A percentile compares a stretch with the other conserved stretches of the same genome.
These are phyloP conservation scores for Leccinum variicolor DNA, from an alignment of 768 basidiomycete genomes.

Conservation along the genomic window DNA sequence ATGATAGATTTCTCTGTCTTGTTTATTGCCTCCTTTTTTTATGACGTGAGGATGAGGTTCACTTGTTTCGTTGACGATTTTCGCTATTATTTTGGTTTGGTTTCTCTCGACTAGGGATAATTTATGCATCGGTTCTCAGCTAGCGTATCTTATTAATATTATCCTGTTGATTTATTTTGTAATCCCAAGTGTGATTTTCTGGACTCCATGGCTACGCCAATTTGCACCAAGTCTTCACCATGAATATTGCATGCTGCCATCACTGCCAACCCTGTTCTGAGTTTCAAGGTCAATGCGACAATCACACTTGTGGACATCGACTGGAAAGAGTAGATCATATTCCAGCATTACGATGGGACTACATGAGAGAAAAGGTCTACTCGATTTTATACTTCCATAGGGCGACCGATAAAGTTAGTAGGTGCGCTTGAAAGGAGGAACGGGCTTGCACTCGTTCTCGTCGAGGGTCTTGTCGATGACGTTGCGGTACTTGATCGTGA, in stretches of 20 bases:
- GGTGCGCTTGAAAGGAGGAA: slow-evolving; percentile 97
- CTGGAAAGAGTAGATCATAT: slow-evolving; percentile 8
- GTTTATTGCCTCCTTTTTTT: neutral
- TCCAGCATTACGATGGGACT: slow-evolving; percentile 5
- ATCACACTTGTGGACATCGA: neutral
- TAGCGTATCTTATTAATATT: neutral
- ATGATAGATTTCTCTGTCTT: neutral
- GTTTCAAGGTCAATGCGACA: neutral
- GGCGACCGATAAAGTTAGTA: slow-evolving; percentile 46
- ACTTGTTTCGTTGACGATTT: neutral
- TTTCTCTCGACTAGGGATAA: neutral
- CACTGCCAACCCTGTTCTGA: neutral
- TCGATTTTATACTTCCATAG: slow-evolving; percentile 2
- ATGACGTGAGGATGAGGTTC: neutral
- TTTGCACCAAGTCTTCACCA: no score
- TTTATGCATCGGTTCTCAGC: no score
- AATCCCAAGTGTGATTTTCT: neutral
- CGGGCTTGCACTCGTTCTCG: slow-evolving; percentile 93
- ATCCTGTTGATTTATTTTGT: neutral
- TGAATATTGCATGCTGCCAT: neutral
- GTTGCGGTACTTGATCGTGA: slow-evolving; percentile 83
- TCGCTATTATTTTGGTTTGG: neutral
- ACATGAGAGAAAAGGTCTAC: slow-evolving; percentile 7
- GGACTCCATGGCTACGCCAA: neutral
- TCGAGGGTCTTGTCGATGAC: slow-evolving; percentile 89